Evolutionary conservation across 495 filamentous ascomycete genomes (phyloP).

Genomic region (Podospora anserina): DNA sequence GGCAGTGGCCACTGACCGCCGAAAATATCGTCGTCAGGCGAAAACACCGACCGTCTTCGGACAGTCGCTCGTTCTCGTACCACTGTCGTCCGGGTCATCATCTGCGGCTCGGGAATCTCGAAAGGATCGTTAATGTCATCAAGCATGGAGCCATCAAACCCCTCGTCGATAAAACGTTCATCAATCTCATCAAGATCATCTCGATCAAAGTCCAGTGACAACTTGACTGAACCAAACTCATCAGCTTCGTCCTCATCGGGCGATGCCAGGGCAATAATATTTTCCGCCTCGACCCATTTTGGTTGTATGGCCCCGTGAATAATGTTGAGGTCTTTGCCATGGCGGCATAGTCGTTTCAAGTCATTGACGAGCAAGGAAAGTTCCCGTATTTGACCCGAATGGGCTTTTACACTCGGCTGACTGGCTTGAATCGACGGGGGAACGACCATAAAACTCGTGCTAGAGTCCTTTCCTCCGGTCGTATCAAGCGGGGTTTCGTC

Average conservation of each 20-base stretch:
- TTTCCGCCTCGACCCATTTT: conserved; percentile 83
- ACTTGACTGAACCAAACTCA: conserved; percentile 27
- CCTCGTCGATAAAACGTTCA: conserved; percentile 62
- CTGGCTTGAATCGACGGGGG: conserved; percentile 78
- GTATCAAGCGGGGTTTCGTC: conserved; percentile 43
- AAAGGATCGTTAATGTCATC: conserved; percentile 36
- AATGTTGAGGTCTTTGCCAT: conserved; percentile 65
- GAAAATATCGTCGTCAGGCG: conserved; percentile 64
- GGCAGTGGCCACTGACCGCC: conserved; percentile 46
- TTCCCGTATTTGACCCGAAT: conserved; percentile 83
- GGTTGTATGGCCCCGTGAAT: conserved; percentile 58
- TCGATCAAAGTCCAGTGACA: conserved; percentile 32
- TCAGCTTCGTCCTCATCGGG: conserved; percentile 66
- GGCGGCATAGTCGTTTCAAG: conserved; percentile 67
- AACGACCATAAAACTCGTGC: conserved; percentile 62
- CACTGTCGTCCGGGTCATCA: conserved; percentile 43
- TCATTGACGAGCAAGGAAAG: conserved; percentile 71
- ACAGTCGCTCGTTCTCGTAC: conserved; percentile 39
- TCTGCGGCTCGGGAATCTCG: conserved; percentile 35
- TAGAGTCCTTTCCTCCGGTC: conserved; percentile 41
- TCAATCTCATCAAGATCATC: conserved; percentile 42
- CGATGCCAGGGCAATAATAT: conserved; percentile 80
- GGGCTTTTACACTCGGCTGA: conserved; percentile 79
- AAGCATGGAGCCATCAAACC: conserved; percentile 40
- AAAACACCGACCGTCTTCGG: conserved; percentile 56